Conservation (phyloP, 1,284 basidiomycete species). For the Ustilago bromivora region DNA sequence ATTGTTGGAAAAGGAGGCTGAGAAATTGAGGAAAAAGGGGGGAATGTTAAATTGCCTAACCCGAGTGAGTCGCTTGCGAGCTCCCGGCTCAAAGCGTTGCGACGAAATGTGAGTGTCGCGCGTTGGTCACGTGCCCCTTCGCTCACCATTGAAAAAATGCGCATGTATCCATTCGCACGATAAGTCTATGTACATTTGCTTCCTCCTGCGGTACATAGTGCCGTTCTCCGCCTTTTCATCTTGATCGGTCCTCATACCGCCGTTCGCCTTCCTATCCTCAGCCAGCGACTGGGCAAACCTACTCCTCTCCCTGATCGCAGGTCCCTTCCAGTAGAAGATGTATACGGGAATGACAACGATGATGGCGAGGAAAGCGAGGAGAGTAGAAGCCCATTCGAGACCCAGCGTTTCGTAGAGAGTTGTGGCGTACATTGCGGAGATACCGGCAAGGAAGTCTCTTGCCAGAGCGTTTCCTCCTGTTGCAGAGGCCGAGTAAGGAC, state of each 20-base stretch:
- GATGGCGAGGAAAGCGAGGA: conserved; percentile 70
- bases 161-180: neutral
- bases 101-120: neutral
- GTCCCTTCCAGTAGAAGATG: conserved; percentile 71
- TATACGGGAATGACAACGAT: conserved; percentile 71
- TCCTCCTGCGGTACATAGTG: conserved; percentile 15
- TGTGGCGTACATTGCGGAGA: conserved; percentile 70
- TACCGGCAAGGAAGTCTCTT: conserved; percentile 70
- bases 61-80: no score
- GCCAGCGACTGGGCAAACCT: conserved; percentile 70
- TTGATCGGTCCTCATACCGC: conserved; percentile 30
- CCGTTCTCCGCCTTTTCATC: conserved; percentile 38
- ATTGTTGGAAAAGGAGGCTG: no score
- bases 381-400: conserved; percentile 70
- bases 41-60: no score
- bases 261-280: conserved; percentile 67
- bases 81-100: no score
- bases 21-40: no score
- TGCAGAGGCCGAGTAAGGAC: conserved; percentile 71
- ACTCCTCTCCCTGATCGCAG: conserved; percentile 67
- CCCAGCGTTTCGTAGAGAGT: conserved; percentile 70
- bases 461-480: conserved; percentile 68
- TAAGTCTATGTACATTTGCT: conserved; percentile 2
- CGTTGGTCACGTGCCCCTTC: no score
- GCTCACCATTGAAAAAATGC: no score